Conservation (phyloP, 179 eudicot species). For the Vitellaria paradoxa region DNA sequence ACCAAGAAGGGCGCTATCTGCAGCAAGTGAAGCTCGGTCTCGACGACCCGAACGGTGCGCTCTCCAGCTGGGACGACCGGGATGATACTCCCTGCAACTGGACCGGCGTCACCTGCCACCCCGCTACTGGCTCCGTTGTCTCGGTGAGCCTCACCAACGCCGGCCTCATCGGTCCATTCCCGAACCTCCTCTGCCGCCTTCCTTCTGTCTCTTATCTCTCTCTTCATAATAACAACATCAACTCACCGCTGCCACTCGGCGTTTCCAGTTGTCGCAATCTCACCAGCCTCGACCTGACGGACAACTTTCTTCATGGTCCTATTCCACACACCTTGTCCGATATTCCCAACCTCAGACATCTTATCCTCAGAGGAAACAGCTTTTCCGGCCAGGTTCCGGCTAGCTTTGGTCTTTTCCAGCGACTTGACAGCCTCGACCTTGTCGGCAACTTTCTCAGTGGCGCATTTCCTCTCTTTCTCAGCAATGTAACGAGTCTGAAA, state of each 20-base stretch:
- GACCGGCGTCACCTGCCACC: constrained; percentile 40
- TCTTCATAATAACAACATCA: constrained; percentile 33
- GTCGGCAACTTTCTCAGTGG: constrained; percentile 33
- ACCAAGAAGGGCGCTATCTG: constrained; percentile 37
- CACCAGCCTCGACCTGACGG: constrained; percentile 27
- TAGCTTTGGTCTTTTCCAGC: constrained; percentile 31
- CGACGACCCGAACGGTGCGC: constrained; percentile 17
- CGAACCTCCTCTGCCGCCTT: constrained; percentile 36
- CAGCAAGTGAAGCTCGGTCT: constrained; percentile 19
- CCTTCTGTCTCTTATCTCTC: constrained; percentile 37
- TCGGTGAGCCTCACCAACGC: constrained; percentile 26
- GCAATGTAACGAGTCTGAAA: constrained; percentile 29
- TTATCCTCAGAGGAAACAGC: constrained; percentile 27
- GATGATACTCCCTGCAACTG: constrained; percentile 46
- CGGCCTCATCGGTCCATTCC: constrained; percentile 39
- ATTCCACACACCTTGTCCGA: constrained; percentile 32
- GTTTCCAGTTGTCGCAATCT: constrained; percentile 31
- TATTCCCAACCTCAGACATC: constrained; percentile 23
- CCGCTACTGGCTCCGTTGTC: constrained; percentile 12
- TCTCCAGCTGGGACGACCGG: constrained; percentile 39
- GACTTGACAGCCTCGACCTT: constrained; percentile 28
- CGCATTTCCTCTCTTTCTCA: constrained; percentile 26
- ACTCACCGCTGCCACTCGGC: constrained; percentile 29
- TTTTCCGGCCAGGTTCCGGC: constrained; percentile 39
- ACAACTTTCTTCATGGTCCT: constrained; percentile 32